Evolutionary conservation across 73 alveolate genomes (phyloP).

Genomic region (Paramecium primaurelia): DNA sequence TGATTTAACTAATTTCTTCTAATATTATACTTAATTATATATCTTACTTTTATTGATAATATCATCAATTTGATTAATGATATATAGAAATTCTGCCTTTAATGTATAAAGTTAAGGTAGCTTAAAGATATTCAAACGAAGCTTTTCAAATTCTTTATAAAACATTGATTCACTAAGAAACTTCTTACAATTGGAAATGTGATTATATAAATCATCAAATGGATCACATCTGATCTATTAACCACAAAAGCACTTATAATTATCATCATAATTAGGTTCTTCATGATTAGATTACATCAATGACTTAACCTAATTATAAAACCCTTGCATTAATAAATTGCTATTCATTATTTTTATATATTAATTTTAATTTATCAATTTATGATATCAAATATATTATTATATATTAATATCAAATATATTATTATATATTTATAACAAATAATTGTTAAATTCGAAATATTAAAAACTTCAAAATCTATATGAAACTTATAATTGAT

Average conservation of each 20-base stretch:
- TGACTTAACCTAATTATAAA: not conserved
- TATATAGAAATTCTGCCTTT: slow-evolving; percentile 38
- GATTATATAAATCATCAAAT: slow-evolving; percentile 17
- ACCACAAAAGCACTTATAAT: slow-evolving; percentile 51
- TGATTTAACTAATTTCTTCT: not conserved
- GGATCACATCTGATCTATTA: not conserved
- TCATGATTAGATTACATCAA: not conserved
- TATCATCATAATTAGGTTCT: slow-evolving; percentile 22
- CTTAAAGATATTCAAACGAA: slow-evolving; percentile 14
- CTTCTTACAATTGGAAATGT: slow-evolving; percentile 2
- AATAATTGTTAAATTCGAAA: too few relatives aligned
- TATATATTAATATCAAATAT: too few relatives aligned
- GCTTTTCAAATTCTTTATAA: slow-evolving; percentile 9
- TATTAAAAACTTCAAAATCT: too few relatives aligned
- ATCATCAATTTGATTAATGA: slow-evolving; percentile 12
- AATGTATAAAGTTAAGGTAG: slow-evolving; percentile 33
- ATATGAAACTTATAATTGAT: too few relatives aligned
- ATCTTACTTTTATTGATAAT: not conserved
- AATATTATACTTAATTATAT: not conserved
- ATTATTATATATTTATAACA: too few relatives aligned
- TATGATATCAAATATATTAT: not conserved
- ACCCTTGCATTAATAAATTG: slow-evolving; percentile 17
- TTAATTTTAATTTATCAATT: not conserved
- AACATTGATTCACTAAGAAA: slow-evolving; percentile 44
- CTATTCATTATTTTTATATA: not conserved